Conservation (phyloP, 257 asterid species). For the Nicotiana attenuata region DNA sequence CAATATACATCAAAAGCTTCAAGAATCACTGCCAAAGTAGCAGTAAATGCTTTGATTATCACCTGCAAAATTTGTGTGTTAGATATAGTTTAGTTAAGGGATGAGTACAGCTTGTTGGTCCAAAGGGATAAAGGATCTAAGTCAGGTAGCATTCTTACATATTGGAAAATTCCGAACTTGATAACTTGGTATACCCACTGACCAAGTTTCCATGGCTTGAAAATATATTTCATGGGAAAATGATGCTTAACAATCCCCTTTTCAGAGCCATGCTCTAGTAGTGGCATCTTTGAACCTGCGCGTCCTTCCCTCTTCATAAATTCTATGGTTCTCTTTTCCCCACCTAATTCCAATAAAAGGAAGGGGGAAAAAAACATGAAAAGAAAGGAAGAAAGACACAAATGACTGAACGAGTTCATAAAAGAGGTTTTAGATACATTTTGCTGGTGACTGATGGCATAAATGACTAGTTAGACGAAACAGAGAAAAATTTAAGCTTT, state of each 20-base stretch:
- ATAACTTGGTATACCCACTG: constrained; percentile 90
- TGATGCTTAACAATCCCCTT: constrained; percentile 81
- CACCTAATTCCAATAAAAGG: constrained; percentile 16
- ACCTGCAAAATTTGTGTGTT: constrained; percentile 49
- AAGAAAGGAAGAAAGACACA: neutral
- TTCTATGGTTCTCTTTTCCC: constrained; percentile 76
- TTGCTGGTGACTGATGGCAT: neutral
- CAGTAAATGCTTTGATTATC: constrained; percentile 90
- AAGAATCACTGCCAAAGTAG: constrained; percentile 84
- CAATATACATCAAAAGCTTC: constrained; percentile 86
- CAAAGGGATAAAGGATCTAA: constrained; percentile 1
- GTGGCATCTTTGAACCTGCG: constrained; percentile 52
- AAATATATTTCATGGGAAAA: constrained; percentile 68
- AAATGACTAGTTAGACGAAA: neutral
- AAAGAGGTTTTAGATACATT: neutral
- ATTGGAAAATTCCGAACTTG: constrained; percentile 94
- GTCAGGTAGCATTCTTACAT: constrained; percentile 55
- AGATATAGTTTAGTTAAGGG: neutral
- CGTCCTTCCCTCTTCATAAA: constrained; percentile 97
- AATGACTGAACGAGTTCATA: neutral
- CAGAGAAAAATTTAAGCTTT: neutral
- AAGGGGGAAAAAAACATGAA: neutral
- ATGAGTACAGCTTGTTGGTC: neutral
- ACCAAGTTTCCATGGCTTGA: constrained; percentile 92
- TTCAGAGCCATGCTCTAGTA: constrained; percentile 73